Percentiles rank a stretch among this genome's conserved stretches.
Conservation (phyloP, 805 yeast species). For the Blastobotrys robertii region DNA sequence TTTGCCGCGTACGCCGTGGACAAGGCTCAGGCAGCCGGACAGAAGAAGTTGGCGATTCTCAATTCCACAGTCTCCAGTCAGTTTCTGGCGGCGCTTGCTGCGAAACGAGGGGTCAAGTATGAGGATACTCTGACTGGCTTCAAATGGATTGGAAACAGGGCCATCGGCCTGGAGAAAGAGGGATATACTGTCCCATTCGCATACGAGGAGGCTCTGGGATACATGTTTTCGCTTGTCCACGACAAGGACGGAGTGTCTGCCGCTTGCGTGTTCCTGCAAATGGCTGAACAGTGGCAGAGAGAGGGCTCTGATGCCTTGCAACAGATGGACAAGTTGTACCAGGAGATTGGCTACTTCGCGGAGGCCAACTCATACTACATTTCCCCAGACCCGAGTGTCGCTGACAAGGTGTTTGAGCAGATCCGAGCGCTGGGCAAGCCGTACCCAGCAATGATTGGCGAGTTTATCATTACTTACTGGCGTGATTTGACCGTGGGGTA, state of each 20-base stretch:
- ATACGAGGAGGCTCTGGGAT: slow-evolving; percentile 94
- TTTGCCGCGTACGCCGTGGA: slow-evolving; percentile 59
- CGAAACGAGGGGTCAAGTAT: slow-evolving; percentile 46
- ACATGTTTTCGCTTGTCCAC: slow-evolving; percentile 73
- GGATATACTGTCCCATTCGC: slow-evolving; percentile 79
- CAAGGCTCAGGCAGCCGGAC: slow-evolving; percentile 24
- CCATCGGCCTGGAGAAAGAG: slow-evolving; percentile 53
- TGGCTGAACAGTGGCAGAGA: slow-evolving; percentile 43
- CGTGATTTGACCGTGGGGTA: slow-evolving; percentile 78
- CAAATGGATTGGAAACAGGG: slow-evolving; percentile 93
- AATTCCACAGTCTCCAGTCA: slow-evolving; percentile 93
- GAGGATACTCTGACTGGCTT: slow-evolving; percentile 89
- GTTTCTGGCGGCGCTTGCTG: slow-evolving; percentile 61
- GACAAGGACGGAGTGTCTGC: slow-evolving; percentile 94
- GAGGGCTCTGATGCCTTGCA: slow-evolving; percentile 34
- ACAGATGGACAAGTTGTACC: slow-evolving; percentile 48
- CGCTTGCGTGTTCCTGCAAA: slow-evolving; percentile 60
- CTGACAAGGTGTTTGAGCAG: slow-evolving; percentile 44
- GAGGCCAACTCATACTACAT: slow-evolving; percentile 82
- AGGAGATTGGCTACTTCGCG: slow-evolving; percentile 68
- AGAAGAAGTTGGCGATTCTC: slow-evolving; percentile 42
- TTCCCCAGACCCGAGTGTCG: slow-evolving; percentile 43
- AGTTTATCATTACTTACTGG: slow-evolving; percentile 51
- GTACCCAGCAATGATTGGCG: slow-evolving; percentile 46
- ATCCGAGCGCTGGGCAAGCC: slow-evolving; percentile 32